These are phyloP conservation scores for Malassezia equina DNA, from an alignment of 1,284 basidiomycete genomes.

Conservation along the genomic window DNA sequence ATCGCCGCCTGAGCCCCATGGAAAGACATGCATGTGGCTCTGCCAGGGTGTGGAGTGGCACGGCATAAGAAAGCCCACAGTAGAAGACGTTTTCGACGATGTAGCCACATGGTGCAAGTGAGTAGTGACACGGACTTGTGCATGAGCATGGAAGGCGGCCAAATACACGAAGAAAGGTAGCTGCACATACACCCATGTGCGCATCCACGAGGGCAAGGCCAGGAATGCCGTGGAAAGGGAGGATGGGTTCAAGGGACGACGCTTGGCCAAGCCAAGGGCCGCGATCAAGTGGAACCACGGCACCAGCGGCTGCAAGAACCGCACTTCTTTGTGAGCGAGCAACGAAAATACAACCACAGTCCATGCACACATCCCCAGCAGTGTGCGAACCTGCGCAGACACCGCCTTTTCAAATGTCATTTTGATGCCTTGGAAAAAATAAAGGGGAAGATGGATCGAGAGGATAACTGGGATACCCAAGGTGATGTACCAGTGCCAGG, in stretches of 20 bases:
- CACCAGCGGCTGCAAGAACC: conserved; percentile 84
- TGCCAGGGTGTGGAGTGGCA: conserved; percentile 97
- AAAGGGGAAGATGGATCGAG: not conserved
- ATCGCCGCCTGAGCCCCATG: conserved; percentile 17
- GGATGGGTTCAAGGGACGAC: not conserved
- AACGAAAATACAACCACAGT: conserved; percentile 26
- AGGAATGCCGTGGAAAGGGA: not conserved
- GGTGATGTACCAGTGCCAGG: conserved; percentile 77
- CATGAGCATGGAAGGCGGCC: conserved; percentile 24
- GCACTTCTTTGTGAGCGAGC: conserved; percentile 68
- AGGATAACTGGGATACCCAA: conserved; percentile 62
- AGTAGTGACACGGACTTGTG: conserved; percentile 25
- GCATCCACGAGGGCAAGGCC: conserved; percentile 3
- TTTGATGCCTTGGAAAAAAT: not conserved
- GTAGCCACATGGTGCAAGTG: conserved; percentile 17
- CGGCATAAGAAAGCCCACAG: conserved; percentile 76
- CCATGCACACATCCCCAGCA: conserved; percentile 19
- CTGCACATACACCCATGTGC: conserved; percentile 19
- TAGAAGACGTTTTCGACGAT: conserved; percentile 5
- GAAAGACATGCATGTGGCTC: conserved; percentile 62
- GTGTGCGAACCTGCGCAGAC: conserved; percentile 2
- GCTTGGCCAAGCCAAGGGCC: conserved; percentile 42
- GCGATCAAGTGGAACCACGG: conserved; percentile 72
- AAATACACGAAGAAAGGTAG: conserved; percentile 26
- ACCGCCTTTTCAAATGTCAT: not conserved